A percentile compares a stretch with the other conserved stretches of the same genome.
Evolutionary conservation across 352 stramenopile genomes (phyloP).

Genomic region (Phytophthora constricta): DNA sequence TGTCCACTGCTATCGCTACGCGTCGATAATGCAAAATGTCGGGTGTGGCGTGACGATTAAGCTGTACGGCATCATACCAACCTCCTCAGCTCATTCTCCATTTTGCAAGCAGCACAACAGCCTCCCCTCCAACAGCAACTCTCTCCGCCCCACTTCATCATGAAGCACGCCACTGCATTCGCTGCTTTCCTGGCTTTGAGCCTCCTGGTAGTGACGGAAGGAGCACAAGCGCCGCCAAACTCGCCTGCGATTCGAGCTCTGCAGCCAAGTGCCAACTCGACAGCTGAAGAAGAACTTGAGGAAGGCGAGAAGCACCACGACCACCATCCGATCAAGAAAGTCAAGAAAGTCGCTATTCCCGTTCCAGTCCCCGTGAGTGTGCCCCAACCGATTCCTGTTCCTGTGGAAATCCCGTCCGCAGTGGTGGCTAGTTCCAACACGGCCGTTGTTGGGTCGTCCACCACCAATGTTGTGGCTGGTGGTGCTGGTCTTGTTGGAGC

Average conservation of each 20-base stretch:
- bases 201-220: conserved; percentile 15
- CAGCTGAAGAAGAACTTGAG: conserved; percentile 4
- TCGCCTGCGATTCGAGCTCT: conserved; percentile 15
- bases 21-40: not conserved
- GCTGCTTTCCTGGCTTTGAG: conserved; percentile 23
- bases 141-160: not conserved
- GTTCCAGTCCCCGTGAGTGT: conserved; percentile 23
- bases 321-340: conserved; percentile 33
- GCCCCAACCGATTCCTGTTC: conserved; percentile 36
- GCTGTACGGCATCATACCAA: not conserved
- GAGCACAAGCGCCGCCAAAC: not conserved
- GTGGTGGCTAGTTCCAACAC: conserved; percentile 34
- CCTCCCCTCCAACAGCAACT: not conserved
- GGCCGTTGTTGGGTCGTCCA: conserved; percentile 24
- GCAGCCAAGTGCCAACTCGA: not conserved
- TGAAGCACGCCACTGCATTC: conserved; percentile 25
- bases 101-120: not conserved
- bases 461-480: conserved; percentile 13
- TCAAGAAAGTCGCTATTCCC: conserved; percentile 44
- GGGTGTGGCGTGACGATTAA: not conserved
- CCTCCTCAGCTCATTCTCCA: not conserved
- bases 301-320: conserved; percentile 21
- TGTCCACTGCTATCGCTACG: not conserved
- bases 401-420: conserved; percentile 26
- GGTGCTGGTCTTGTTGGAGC: conserved; percentile 1